phyloP scores from a whole-genome alignment of 2,329 filamentous ascomycete genomes.

The Diaporthe sp. region DNA sequence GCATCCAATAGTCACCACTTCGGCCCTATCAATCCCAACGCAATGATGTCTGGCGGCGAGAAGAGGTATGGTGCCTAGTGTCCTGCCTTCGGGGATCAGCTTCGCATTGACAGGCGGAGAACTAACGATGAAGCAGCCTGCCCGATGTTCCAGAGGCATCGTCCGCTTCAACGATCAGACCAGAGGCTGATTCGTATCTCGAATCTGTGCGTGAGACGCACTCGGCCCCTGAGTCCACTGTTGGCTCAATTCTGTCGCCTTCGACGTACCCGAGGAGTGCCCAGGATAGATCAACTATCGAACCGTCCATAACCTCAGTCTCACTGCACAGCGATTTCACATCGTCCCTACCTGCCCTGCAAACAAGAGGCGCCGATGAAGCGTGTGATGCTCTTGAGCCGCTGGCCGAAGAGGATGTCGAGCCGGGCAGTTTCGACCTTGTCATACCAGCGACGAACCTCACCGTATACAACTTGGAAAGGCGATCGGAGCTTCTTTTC shows the following conservation, averaged over 20 bases:
- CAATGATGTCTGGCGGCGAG: constrained; percentile 21
- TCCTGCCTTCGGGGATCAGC: not conserved
- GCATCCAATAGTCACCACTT: not conserved
- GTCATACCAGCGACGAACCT: constrained; percentile 49
- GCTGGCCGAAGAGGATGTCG: constrained; percentile 56
- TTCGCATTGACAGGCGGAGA: constrained; percentile 9
- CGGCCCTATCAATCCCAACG: constrained; percentile 23
- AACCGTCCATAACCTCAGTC: constrained; percentile 38
- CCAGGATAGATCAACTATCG: constrained; percentile 17
- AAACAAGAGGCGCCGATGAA: constrained; percentile 68
- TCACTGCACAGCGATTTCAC: constrained; percentile 37
- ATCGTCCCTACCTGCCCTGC: constrained; percentile 46
- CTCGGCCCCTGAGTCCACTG: constrained; percentile 3
- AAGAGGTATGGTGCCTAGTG: constrained; percentile 33
- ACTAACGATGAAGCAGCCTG: constrained; percentile 34
- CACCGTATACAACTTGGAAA: constrained; percentile 62
- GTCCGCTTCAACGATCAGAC: constrained; percentile 1
- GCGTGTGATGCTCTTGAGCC: constrained; percentile 62
- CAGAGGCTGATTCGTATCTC: constrained; percentile 13
- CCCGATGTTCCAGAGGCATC: constrained; percentile 33
- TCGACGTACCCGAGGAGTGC: constrained; percentile 3
- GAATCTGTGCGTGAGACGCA: constrained; percentile 14
- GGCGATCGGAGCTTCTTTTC: constrained; percentile 67
- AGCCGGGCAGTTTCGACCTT: constrained; percentile 64
- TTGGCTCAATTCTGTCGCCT: constrained; percentile 17